These are phyloP conservation scores for Fusarium dimerum DNA, from an alignment of 2,329 filamentous ascomycete genomes.

Conservation along the genomic window DNA sequence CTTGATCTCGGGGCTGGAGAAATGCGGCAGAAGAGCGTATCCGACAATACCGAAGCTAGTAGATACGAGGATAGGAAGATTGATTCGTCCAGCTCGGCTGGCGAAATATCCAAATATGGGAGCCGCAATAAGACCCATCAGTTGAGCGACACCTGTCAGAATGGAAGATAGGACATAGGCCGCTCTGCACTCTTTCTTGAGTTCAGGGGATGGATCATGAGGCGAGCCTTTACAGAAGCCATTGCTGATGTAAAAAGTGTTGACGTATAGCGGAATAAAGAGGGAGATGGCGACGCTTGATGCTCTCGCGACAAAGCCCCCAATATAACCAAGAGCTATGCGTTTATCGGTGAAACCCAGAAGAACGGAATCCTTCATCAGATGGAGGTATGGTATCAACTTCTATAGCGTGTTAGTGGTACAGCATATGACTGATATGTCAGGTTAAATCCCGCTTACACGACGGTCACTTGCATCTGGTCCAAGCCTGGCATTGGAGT, in stretches of 20 bases:
- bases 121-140: constrained; percentile 80
- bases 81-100: constrained; percentile 65
- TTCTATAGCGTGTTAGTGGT: constrained; percentile 25
- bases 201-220: constrained; percentile 65
- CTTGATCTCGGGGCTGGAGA: constrained; percentile 74
- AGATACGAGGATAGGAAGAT: constrained; percentile 72
- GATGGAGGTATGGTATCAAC: constrained; percentile 57
- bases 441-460: constrained; percentile 23
- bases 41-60: constrained; percentile 75
- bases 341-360: constrained; percentile 75
- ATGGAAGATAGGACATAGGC: constrained; percentile 89
- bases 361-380: constrained; percentile 63
- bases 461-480: constrained; percentile 22
- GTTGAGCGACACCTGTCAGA: constrained; percentile 84
- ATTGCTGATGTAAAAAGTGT: constrained; percentile 81
- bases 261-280: constrained; percentile 91
- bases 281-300: constrained; percentile 94
- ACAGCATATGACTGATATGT: background rate
- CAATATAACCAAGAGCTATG: constrained; percentile 86
- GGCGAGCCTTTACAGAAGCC: constrained; percentile 74
- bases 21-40: constrained; percentile 74
- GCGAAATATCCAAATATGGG: constrained; percentile 86
- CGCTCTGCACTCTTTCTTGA: constrained; percentile 80
- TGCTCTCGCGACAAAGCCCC: constrained; percentile 91
- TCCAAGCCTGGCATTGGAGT: constrained; percentile 14